phyloP scores from a whole-genome alignment of 2,329 filamentous ascomycete genomes.

The Hypocrella siamensis region DNA sequence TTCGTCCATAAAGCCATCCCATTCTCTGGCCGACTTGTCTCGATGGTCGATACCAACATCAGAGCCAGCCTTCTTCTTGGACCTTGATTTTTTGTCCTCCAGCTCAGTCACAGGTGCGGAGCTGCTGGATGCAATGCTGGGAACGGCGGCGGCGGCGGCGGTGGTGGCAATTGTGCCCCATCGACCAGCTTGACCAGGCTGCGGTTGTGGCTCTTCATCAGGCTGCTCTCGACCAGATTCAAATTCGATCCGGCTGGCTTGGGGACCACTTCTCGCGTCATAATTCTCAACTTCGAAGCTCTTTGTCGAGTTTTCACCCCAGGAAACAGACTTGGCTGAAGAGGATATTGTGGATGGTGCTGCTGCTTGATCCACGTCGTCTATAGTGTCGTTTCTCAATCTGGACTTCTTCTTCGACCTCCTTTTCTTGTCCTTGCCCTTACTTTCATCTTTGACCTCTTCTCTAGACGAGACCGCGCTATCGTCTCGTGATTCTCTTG shows the following conservation, averaged over 20 bases:
- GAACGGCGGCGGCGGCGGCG: no score
- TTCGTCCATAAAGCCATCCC: constrained; percentile 19
- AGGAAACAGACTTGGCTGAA: constrained; percentile 42
- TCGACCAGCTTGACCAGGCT: constrained; percentile 23
- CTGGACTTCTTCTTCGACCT: constrained; percentile 7
- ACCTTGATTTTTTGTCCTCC: constrained; percentile 8
- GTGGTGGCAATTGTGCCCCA: constrained; percentile 39
- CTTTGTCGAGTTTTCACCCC: constrained; percentile 50
- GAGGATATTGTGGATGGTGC: constrained; percentile 10
- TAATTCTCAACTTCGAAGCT: constrained; percentile 47
- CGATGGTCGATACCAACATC: constrained; percentile 5
- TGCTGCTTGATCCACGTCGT: constrained; percentile 20
- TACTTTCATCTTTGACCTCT: constrained; percentile 3
- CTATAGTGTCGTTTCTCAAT: constrained; percentile 12
- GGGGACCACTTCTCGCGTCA: constrained; percentile 21
- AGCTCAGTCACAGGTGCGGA: constrained; percentile 19
- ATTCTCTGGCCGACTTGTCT: constrained; percentile 7
- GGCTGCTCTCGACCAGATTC: no score
- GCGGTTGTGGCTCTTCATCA: constrained; percentile 18
- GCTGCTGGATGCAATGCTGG: constrained; percentile 26
- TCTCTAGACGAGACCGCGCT: no score
- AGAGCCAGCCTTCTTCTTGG: constrained; percentile 3
- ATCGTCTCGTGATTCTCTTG: no score
- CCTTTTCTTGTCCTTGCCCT: constrained; percentile 6
- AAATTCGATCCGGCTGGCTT: constrained; percentile 11